phyloP scores from a whole-genome alignment of 371 early-diverging fungal species.

The Lichtheimia hyalospora region DNA sequence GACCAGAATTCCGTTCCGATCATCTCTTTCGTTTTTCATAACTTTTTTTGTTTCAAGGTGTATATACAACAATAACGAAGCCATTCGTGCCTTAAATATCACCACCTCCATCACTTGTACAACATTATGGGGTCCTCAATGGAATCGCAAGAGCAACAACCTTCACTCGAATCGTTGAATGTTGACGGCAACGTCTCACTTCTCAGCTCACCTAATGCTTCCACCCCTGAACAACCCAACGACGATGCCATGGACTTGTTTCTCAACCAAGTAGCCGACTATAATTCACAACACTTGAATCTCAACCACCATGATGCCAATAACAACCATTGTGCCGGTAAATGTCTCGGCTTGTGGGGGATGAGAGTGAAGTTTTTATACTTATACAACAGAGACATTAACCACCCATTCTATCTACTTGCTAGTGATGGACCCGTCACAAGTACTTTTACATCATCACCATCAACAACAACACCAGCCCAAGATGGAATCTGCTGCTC shows the following conservation, averaged over 20 bases:
- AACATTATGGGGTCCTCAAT: conserved; percentile 5
- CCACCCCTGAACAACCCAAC: conserved; percentile 5
- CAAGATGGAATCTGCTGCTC: not conserved
- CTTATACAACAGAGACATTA: conserved; percentile 1
- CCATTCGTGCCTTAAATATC: not conserved
- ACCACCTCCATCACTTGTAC: not conserved
- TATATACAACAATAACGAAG: no score
- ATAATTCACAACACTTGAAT: conserved; percentile 27
- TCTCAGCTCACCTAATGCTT: conserved; percentile 2
- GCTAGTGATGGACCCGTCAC: no score
- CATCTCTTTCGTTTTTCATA: no score
- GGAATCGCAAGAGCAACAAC: conserved; percentile 11
- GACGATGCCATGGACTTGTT: conserved; percentile 44
- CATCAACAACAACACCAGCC: not conserved
- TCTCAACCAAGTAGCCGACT: conserved; percentile 36
- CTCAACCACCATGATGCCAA: conserved; percentile 16
- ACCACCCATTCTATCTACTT: no score
- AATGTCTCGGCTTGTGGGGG: not conserved
- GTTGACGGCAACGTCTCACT: conserved; percentile 6
- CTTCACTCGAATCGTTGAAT: conserved; percentile 5
- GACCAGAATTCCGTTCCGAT: no score
- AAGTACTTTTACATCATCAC: not conserved
- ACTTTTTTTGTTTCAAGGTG: no score
- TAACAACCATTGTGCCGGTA: conserved; percentile 3
- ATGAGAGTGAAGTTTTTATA: not conserved